These are phyloP conservation scores for Clarkia xantiana DNA, from an alignment of 345 rosid species.

Conservation along the genomic window DNA sequence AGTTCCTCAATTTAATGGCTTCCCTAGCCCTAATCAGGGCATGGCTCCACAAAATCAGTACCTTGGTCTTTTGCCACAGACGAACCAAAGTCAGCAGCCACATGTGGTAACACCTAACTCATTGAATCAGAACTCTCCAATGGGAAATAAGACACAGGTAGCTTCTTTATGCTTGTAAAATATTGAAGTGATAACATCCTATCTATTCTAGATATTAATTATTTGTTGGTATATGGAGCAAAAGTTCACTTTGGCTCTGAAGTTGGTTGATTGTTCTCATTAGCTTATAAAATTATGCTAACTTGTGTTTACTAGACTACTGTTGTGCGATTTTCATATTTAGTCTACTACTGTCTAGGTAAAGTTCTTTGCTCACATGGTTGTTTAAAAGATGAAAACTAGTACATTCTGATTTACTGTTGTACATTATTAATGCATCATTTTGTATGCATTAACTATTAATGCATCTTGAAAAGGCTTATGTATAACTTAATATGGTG, in stretches of 20 bases:
- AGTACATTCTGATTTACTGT: no score
- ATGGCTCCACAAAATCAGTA: conserved; percentile 17
- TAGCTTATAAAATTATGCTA: background rate
- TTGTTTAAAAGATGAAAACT: background rate
- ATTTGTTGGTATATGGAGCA: no score
- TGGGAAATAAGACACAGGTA: conserved; percentile 11
- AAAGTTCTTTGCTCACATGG: background rate
- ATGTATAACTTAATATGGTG: no score
- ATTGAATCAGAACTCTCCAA: conserved; percentile 17
- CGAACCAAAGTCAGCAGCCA: conserved; percentile 23
- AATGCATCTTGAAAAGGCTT: background rate
- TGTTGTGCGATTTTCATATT: background rate
- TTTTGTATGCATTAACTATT: background rate
- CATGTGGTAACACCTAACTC: conserved; percentile 11
- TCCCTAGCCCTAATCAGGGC: conserved; percentile 4
- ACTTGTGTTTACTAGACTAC: background rate
- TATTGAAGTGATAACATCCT: no score
- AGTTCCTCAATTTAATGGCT: conserved; percentile 6
- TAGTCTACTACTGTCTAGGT: background rate
- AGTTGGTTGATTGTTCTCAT: background rate
- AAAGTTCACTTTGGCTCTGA: no score
- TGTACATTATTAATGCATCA: background rate
- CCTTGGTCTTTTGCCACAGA: conserved; percentile 21
- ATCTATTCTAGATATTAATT: no score
- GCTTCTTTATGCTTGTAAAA: conserved; percentile 3